Percentiles rank a stretch among this genome's conserved stretches.
phyloP scores from a whole-genome alignment of 768 basidiomycete genomes.

The Lactifluus echinatus region DNA sequence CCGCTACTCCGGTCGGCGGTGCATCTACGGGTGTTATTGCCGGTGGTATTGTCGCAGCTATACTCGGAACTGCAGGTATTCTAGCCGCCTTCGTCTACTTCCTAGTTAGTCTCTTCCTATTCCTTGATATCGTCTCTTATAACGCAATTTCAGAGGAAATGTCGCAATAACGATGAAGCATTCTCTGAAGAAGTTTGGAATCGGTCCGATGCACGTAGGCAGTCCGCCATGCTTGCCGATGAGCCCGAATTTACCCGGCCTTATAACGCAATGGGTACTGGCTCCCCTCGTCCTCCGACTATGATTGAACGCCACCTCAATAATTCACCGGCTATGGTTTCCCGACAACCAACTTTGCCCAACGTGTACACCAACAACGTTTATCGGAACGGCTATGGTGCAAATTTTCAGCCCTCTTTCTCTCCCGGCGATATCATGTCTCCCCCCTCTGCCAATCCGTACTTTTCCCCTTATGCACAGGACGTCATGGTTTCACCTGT shows the following conservation, averaged over 20 bases:
- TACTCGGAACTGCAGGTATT: conserved; percentile 29
- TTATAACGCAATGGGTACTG: conserved; percentile 29
- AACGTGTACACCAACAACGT: conserved; percentile 13
- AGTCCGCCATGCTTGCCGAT: conserved; percentile 51
- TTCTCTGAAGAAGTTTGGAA: conserved; percentile 36
- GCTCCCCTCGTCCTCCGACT: conserved; percentile 51
- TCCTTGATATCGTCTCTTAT: background rate
- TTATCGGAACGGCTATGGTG: conserved; percentile 20
- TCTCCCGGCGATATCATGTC: conserved; percentile 21
- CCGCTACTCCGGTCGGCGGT: conserved; percentile 8
- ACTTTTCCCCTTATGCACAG: conserved; percentile 33
- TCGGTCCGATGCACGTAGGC: conserved; percentile 49
- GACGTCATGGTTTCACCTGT: conserved; percentile 31
- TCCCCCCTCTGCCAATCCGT: conserved; percentile 31
- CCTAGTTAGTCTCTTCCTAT: conserved; percentile 26
- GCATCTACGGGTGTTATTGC: conserved; percentile 23
- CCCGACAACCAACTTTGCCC: conserved; percentile 14
- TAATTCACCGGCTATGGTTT: conserved; percentile 19
- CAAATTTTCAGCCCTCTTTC: conserved; percentile 24
- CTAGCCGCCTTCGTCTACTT: conserved; percentile 29
- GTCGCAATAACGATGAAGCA: conserved; percentile 26
- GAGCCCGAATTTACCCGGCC: conserved; percentile 26
- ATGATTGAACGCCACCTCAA: conserved; percentile 49
- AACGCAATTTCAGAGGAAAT: conserved; percentile 20
- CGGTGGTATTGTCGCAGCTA: conserved; percentile 30